Base-by-base conservation (phyloP, 2,329 filamentous ascomycete genomes). In the Fusarium tuaranense region DNA sequence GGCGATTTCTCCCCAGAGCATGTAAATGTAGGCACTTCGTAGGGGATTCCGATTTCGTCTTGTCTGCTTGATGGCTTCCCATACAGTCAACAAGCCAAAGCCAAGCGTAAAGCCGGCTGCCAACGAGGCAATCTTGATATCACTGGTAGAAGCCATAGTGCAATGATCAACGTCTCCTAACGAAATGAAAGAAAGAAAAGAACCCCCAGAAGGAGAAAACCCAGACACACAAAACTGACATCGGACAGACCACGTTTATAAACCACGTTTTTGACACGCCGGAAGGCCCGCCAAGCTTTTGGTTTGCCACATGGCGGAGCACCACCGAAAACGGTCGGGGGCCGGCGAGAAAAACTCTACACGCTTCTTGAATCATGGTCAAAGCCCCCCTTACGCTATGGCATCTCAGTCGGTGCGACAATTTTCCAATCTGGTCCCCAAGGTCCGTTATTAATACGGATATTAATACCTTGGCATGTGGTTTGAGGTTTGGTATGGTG, bases 1-100 rank as follows among this genome's bases (percentile, higher is more conserved):
- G 1, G 80, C 5, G 6, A 86, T 82, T 63, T 87, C 85, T 18
- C 82, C 79, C 86, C 86, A 88, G 9, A 87, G 78, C 85, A 87
- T 86, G 72, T 83, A 82, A 18, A 86, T 80, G 68, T 87, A 87
- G 5, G 78, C 69, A 53, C 81, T 84, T 27, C 82, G 78, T 1
- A 81, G 48, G 0, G 81, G 81, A 22, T 78, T 82, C 1, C 80
- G 78, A 30, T 85, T 82, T 62, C 82, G 80, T n/a, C 78, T 72
- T 2, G 84, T 85, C 66, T 86, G 85, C 71, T 83, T 84, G 44
- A 82, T 79, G 5, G 83, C 85, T 69, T 83, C 83, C 82, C 83
- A 84, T 16, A 80, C 79, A 2, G 82, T 84, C 10, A 85, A 73
- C 64, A 82, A 81, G 0, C 84, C 85, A 69, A 86, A 86, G n/a